Evolutionary conservation across 2,329 filamentous ascomycete genomes (phyloP), one percentile per base, ranked within the genome.

Genomic region (Zasmidium angulare): DNA sequence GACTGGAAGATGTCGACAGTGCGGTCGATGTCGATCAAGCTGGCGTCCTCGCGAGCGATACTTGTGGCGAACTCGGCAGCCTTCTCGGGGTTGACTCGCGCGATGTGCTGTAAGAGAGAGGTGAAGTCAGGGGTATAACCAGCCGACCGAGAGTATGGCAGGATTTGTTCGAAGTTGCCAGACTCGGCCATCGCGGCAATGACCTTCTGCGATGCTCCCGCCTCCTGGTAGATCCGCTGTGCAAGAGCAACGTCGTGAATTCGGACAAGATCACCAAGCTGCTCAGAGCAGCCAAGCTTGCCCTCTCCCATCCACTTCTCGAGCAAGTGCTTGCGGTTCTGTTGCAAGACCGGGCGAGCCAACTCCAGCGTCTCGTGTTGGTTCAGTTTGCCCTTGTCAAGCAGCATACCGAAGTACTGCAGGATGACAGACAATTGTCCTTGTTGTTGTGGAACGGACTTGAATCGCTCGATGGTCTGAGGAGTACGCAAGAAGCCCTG

Each of bases 261-360:
- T 50, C 95, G 90, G 53, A 98, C 90, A 69, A 96, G 86, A 75
- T 99, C 96, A 79, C 95, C 95, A 52, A 99, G 86, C 76, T 97
- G 91, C 79, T 99, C 95, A 0, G 95, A 98, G 78, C 90, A 93
- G 75, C 96, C 91, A 47, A 99, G 84, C 82, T 99, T 99, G 77
- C 91, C 89, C 78, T 98, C 95, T 72, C 89, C 89, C 76, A 98
- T 85, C 96, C 96, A 99, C 78, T 99, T 99, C 79, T 98, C 95
- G 24, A 99, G 84, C 23, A 99, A 81, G 72, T 98, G 91, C 79
- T 97, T 98, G 66, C 95, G 87, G 75, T 93, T 95, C 77, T 99
- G 95, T 58, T 89, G 87, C 59, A 99, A 84, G 20, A 99, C 95
- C 20, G 95, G 95, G 66, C 92, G 87, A 10, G 95, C 93, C 62